Evolutionary conservation across 73 alveolate genomes (phyloP).

Genomic region (Uronychia binucleata): DNA sequence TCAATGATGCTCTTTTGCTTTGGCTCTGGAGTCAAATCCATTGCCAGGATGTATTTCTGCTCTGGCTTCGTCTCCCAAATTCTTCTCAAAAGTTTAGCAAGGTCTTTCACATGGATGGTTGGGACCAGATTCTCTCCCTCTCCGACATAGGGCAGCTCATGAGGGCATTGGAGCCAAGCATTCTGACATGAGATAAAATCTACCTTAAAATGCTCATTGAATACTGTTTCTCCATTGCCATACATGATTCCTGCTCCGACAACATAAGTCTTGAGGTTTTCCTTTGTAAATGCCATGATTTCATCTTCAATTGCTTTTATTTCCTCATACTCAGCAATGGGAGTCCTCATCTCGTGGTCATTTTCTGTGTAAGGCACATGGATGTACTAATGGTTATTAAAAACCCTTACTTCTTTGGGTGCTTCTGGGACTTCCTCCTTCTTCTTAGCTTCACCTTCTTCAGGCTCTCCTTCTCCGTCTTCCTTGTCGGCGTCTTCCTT

Average conservation of each 20-base stretch:
- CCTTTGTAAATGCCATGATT: slow-evolving; percentile 85
- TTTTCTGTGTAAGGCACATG: slow-evolving; percentile 72
- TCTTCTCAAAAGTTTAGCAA: slow-evolving; percentile 84
- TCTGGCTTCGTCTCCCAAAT: slow-evolving; percentile 93
- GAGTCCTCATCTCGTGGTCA: slow-evolving; percentile 83
- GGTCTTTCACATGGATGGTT: slow-evolving; percentile 95
- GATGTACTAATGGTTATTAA: slow-evolving; percentile 17
- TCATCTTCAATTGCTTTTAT: slow-evolving; percentile 91
- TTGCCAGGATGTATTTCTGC: slow-evolving; percentile 88
- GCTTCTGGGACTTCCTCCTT: slow-evolving; percentile 44
- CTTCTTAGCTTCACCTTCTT: slow-evolving; percentile 26
- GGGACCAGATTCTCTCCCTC: slow-evolving; percentile 94
- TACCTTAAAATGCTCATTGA: slow-evolving; percentile 73
- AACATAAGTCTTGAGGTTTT: slow-evolving; percentile 90
- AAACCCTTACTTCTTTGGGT: slow-evolving; percentile 28
- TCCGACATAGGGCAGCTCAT: slow-evolving; percentile 67
- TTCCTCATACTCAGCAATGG: slow-evolving; percentile 85
- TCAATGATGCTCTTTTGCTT: slow-evolving; percentile 81
- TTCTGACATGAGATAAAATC: neutral
- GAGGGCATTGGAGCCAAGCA: slow-evolving; percentile 84
- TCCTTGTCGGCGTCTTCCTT: slow-evolving; percentile 21
- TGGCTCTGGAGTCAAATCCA: slow-evolving; percentile 90
- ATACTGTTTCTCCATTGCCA: slow-evolving; percentile 94
- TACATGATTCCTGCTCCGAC: slow-evolving; percentile 95
- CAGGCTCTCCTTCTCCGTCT: slow-evolving; percentile 52